A percentile compares a stretch with the other conserved stretches of the same genome.
phyloP scores from a whole-genome alignment of 352 stramenopile species.

The Phytopythium cucurbitacearum region DNA sequence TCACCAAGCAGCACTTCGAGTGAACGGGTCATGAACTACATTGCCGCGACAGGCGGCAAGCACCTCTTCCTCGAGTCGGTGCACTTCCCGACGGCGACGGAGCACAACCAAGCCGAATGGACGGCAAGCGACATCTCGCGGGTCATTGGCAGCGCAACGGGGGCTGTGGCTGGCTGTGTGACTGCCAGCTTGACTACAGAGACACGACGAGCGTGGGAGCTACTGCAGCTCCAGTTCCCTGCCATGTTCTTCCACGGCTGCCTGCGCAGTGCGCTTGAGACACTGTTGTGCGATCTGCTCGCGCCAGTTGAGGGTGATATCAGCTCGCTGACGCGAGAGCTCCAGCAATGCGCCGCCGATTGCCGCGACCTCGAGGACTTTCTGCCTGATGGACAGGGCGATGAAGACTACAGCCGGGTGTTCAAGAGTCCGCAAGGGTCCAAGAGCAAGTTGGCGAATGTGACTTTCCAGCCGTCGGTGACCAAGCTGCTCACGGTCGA shows the following conservation, averaged over 20 bases:
- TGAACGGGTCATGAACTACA: constrained; percentile 17
- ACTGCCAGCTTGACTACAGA: constrained; percentile 15
- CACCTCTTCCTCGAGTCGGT: constrained; percentile 26
- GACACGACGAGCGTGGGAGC: constrained; percentile 11
- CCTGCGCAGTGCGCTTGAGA: constrained; percentile 18
- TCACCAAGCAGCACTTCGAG: constrained; percentile 1
- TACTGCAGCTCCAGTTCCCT: constrained; percentile 24
- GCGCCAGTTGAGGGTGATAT: not conserved
- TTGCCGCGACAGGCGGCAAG: constrained; percentile 16
- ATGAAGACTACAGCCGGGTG: too few relatives aligned
- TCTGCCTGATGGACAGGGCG: constrained; percentile 5
- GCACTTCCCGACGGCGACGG: constrained; percentile 4
- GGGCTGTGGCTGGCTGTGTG: constrained; percentile 23
- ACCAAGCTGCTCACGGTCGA: constrained; percentile 18
- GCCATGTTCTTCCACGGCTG: constrained; percentile 37
- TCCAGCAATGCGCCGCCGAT: constrained; percentile 31
- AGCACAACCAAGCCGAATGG: constrained; percentile 8
- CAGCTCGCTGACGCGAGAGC: constrained; percentile 8
- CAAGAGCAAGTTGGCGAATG: not conserved
- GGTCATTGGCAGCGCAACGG: constrained; percentile 13
- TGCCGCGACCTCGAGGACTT: constrained; percentile 30
- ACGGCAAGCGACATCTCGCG: constrained; percentile 15
- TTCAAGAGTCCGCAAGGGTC: not conserved
- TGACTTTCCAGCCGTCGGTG: constrained; percentile 6
- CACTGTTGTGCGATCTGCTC: constrained; percentile 23